Evolutionary conservation across 345 rosid genomes (phyloP).

Genomic region (Geranium brycei): DNA sequence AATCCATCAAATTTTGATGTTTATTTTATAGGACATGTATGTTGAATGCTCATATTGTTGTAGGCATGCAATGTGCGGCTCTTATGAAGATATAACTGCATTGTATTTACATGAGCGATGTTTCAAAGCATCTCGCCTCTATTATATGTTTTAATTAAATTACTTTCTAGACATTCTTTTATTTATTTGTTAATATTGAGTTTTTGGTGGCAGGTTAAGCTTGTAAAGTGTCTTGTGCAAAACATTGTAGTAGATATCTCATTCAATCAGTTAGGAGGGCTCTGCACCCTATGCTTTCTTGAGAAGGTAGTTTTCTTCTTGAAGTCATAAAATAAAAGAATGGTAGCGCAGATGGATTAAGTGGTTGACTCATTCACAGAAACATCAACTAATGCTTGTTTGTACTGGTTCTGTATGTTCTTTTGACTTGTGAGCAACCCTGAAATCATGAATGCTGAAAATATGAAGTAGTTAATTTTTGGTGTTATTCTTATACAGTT

Average conservation of each 20-base stretch:
- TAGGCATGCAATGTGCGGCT: not conserved
- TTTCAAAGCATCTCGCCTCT: not conserved
- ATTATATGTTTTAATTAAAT: not conserved
- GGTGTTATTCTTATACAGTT: not conserved
- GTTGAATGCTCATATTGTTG: no score
- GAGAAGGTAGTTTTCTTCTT: conserved; percentile 50
- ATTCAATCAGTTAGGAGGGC: conserved; percentile 81
- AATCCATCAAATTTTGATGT: no score
- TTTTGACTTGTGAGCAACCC: not conserved
- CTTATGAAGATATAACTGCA: not conserved
- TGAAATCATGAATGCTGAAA: not conserved
- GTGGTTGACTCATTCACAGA: not conserved
- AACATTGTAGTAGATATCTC: conserved; percentile 83
- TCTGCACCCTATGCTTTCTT: conserved; percentile 79
- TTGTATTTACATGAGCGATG: not conserved
- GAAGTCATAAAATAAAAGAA: conserved; percentile 1
- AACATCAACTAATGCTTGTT: not conserved
- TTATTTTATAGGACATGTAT: no score
- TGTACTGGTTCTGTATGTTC: not conserved
- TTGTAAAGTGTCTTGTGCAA: conserved; percentile 76
- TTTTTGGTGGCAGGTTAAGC: conserved; percentile 58
- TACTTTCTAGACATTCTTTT: not conserved
- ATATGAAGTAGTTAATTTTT: not conserved
- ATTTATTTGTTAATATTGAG: conserved; percentile 9
- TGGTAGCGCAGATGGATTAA: not conserved